phyloP scores from a whole-genome alignment of 2,329 filamentous ascomycete species.

The Fusarium anguioides region DNA sequence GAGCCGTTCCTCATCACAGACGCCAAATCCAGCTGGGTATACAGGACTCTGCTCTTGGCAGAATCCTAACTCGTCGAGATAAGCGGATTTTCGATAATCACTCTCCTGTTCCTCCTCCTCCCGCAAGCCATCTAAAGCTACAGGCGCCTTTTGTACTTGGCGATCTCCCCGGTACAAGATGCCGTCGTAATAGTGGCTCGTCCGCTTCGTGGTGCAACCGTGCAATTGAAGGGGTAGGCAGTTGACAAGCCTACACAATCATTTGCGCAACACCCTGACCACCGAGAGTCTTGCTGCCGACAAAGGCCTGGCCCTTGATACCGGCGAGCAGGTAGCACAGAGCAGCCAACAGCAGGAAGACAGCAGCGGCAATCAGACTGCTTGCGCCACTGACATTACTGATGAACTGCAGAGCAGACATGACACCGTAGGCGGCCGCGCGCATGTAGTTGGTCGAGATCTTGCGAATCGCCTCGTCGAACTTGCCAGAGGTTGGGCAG shows the following conservation, averaged over 20 bases:
- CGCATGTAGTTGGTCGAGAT: constrained; percentile 98
- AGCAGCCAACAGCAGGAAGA: constrained; percentile 81
- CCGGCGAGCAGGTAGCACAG: constrained; percentile 84
- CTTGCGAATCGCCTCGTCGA: constrained; percentile 88
- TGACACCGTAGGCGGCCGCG: constrained; percentile 83
- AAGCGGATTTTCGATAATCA: constrained; percentile 28
- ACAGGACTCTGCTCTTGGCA: constrained; percentile 43
- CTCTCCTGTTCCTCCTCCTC: not conserved
- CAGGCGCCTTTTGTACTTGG: not conserved
- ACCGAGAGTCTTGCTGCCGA: constrained; percentile 94
- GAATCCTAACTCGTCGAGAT: constrained; percentile 40
- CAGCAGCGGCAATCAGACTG: constrained; percentile 85
- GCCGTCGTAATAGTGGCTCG: not conserved
- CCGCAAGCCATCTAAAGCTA: not conserved
- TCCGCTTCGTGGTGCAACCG: constrained; percentile 2
- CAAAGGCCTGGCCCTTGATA: constrained; percentile 85
- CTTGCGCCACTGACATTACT: constrained; percentile 74
- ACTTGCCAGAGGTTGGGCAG: constrained; percentile 91
- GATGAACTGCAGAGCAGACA: constrained; percentile 87
- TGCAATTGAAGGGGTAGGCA: not conserved
- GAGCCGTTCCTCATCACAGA: constrained; percentile 47
- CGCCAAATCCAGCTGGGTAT: constrained; percentile 47
- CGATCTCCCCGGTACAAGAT: not conserved
- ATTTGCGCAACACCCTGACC: constrained; percentile 95
- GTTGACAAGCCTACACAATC: constrained; percentile 76